phyloP scores from a whole-genome alignment of 2,329 filamentous ascomycete species.

The Hypoxylon sp. region DNA sequence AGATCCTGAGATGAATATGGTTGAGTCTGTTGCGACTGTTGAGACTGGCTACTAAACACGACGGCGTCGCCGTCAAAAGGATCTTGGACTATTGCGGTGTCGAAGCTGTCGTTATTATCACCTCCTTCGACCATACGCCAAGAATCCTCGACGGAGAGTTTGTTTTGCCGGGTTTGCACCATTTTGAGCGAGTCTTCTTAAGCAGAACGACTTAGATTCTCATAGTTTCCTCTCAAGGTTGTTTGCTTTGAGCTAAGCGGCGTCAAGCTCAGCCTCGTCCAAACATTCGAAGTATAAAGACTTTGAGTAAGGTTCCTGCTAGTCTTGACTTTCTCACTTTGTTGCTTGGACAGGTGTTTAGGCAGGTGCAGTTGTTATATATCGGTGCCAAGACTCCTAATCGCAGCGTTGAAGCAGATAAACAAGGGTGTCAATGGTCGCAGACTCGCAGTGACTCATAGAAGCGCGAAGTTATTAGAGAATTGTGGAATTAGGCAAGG shows the following conservation, averaged over 20 bases:
- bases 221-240: slow-evolving; percentile 9
- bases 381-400: slow-evolving; percentile 37
- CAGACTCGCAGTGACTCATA: slow-evolving; percentile 33
- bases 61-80: slow-evolving; percentile 60
- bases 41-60: slow-evolving; percentile 64
- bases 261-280: slow-evolving; percentile 6
- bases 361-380: slow-evolving; percentile 36
- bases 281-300: background rate
- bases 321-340: slow-evolving; percentile 5
- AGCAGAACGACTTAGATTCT: slow-evolving; percentile 17
- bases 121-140: slow-evolving; percentile 73
- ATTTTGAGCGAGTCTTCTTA: slow-evolving; percentile 33
- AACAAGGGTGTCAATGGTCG: slow-evolving; percentile 16
- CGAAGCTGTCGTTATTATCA: slow-evolving; percentile 73
- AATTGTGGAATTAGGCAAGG: slow-evolving; percentile 10
- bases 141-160: slow-evolving; percentile 65
- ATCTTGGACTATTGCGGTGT: slow-evolving; percentile 67
- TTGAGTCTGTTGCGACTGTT: slow-evolving; percentile 66
- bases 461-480: slow-evolving; percentile 6
- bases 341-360: slow-evolving; percentile 1
- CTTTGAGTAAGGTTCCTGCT: slow-evolving; percentile 3
- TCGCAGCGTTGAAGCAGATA: slow-evolving; percentile 20
- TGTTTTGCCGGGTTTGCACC: slow-evolving; percentile 45
- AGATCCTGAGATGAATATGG: slow-evolving; percentile 59
- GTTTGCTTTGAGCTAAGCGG: background rate